Conservation (phyloP, 2,329 filamentous ascomycete genomes). For the Ophiocordyceps australis region DNA sequence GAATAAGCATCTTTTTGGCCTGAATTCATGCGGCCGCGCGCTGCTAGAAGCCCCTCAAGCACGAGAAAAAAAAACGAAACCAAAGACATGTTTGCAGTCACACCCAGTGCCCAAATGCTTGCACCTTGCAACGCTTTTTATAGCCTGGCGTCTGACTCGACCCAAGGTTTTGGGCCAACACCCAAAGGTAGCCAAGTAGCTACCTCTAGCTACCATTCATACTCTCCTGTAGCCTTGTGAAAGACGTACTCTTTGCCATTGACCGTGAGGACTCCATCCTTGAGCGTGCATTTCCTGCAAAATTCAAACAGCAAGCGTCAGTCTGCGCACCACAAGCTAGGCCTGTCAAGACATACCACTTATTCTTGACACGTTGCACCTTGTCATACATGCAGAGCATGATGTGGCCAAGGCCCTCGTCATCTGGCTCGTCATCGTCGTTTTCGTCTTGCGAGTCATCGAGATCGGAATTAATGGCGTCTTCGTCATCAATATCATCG, state of each 20-base stretch:
- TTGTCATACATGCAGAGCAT: conserved; percentile 99
- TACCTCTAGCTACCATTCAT: conserved; percentile 59
- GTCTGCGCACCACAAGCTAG: too few relatives aligned
- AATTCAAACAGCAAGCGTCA: conserved; percentile 4
- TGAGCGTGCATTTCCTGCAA: conserved; percentile 82
- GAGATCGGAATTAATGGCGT: conserved; percentile 96
- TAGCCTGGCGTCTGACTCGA: too few relatives aligned
- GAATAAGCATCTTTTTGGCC: too few relatives aligned
- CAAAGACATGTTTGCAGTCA: too few relatives aligned
- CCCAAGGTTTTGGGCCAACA: too few relatives aligned
- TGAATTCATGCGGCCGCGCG: too few relatives aligned
- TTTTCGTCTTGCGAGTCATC: conserved; percentile 83
- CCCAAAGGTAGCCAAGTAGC: too few relatives aligned
- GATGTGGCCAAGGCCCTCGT: conserved; percentile 68
- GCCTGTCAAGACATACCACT: conserved; percentile 42
- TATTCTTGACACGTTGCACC: conserved; percentile 97
- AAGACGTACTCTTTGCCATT: conserved; percentile 95
- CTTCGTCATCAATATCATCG: conserved; percentile 55
- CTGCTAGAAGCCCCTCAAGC: too few relatives aligned
- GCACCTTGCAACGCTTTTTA: too few relatives aligned
- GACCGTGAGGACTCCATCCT: conserved; percentile 87
- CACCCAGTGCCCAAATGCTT: too few relatives aligned
- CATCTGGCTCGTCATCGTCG: conserved; percentile 72
- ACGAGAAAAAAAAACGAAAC: too few relatives aligned
- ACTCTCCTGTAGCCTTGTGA: conserved; percentile 92